phyloP scores from a whole-genome alignment of 2,329 filamentous ascomycete genomes.

The Cercospora sp. region DNA sequence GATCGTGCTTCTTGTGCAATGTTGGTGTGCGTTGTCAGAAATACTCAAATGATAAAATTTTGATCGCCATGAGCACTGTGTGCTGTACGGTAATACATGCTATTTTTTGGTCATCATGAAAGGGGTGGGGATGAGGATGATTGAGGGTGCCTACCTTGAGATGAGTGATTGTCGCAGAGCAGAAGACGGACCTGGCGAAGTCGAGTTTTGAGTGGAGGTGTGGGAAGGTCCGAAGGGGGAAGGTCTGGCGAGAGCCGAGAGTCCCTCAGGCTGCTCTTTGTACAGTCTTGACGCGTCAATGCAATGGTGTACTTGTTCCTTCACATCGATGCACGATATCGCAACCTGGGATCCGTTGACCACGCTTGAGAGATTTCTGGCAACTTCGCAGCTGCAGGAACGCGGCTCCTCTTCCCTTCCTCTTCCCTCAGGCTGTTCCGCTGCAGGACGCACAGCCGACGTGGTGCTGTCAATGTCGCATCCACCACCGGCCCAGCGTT shows the following conservation, averaged over 20 bases:
- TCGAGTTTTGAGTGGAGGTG: slow-evolving; percentile 6
- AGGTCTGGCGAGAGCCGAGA: slow-evolving; percentile 1
- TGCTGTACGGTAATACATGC: slow-evolving; percentile 19
- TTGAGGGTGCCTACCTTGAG: slow-evolving; percentile 3
- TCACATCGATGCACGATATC: not conserved
- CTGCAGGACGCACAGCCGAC: not conserved
- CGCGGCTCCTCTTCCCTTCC: not conserved
- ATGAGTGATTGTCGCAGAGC: not conserved
- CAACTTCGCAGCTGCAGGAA: not conserved
- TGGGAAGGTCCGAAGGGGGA: not conserved
- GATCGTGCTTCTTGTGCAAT: not conserved
- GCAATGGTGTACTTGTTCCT: not conserved
- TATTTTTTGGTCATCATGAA: slow-evolving; percentile 13
- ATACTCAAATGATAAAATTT: slow-evolving; percentile 18
- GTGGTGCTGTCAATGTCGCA: not conserved
- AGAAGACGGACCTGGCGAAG: slow-evolving; percentile 2
- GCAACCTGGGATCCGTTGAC: not conserved
- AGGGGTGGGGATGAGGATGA: not conserved
- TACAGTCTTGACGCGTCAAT: not conserved
- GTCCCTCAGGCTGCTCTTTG: not conserved
- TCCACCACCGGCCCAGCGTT: not conserved
- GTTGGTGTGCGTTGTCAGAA: slow-evolving; percentile 5
- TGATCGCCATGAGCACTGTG: slow-evolving; percentile 16
- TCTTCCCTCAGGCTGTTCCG: not conserved
- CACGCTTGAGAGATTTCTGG: not conserved